These are phyloP conservation scores for Caryopteris hybrid DNA, from an alignment of 305 asterid genomes.

Conservation along the genomic window DNA sequence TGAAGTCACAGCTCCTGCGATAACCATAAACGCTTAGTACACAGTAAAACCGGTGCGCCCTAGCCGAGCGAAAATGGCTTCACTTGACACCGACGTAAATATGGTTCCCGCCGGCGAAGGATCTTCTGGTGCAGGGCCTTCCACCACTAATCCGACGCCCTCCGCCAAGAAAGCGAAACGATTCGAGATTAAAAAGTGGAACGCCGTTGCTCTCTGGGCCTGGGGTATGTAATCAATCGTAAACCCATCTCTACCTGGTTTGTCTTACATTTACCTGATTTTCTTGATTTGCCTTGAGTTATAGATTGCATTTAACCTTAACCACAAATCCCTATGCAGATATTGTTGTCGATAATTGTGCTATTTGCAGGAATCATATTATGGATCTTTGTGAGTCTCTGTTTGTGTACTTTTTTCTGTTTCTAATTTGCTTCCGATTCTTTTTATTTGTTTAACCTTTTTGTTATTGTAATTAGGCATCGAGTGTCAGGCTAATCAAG, in stretches of 20 bases:
- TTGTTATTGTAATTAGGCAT: background rate
- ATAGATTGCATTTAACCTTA: background rate
- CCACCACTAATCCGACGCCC: conserved; percentile 23
- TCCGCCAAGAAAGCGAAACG: conserved; percentile 60
- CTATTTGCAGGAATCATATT: conserved; percentile 90
- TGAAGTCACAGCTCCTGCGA: no score
- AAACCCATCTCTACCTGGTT: background rate
- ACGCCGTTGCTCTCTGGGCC: conserved; percentile 93
- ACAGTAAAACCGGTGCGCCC: no score
- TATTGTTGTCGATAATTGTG: conserved; percentile 90
- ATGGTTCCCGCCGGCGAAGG: conserved; percentile 71
- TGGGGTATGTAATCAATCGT: conserved; percentile 73
- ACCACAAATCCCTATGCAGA: conserved; percentile 47
- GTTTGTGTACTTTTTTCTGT: background rate
- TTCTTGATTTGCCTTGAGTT: background rate
- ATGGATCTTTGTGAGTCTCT: conserved; percentile 84
- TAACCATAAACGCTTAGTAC: no score
- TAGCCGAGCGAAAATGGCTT: conserved; percentile 25
- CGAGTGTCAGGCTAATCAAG: no score
- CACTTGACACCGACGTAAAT: conserved; percentile 49
- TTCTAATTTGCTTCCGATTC: background rate
- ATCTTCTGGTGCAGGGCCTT: conserved; percentile 52
- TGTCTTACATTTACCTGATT: background rate
- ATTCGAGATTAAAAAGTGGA: conserved; percentile 93
- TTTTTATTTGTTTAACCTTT: background rate